These are phyloP conservation scores for Morella rubra DNA, from an alignment of 306 rosid genomes.

Conservation along the genomic window DNA sequence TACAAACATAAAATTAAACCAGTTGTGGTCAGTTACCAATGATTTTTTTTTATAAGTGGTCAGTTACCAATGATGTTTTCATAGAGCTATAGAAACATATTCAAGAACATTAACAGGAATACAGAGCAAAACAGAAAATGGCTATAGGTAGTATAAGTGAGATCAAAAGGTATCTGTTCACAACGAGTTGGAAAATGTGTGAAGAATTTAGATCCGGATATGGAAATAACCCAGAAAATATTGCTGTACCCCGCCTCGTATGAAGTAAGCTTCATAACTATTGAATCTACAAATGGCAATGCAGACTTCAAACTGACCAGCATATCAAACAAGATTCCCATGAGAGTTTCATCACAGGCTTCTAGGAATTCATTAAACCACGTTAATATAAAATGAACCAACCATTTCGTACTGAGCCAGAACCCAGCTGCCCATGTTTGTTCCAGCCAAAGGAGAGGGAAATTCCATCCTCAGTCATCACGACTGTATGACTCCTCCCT, in stretches of 20 bases:
- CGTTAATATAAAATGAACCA: constrained; percentile 21
- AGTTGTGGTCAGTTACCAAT: constrained; percentile 7
- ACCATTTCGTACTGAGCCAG: constrained; percentile 81
- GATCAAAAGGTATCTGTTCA: background rate
- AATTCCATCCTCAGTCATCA: constrained; percentile 73
- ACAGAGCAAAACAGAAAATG: background rate
- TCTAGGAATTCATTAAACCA: constrained; percentile 5
- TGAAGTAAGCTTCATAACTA: background rate
- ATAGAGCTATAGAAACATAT: background rate
- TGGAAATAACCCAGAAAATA: background rate
- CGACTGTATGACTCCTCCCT: constrained; percentile 86
- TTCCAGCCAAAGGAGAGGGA: constrained; percentile 97
- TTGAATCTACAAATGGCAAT: background rate
- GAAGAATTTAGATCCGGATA: background rate
- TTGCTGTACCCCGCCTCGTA: constrained; percentile 5
- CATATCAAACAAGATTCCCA: constrained; percentile 19
- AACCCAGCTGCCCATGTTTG: constrained; percentile 95
- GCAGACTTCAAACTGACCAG: constrained; percentile 5
- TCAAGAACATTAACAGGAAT: background rate
- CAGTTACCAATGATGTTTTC: background rate
- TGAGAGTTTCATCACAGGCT: constrained; percentile 11
- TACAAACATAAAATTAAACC: constrained; percentile 33
- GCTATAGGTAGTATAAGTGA: background rate
- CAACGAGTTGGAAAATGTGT: background rate
- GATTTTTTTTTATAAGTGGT: no score